Base-by-base conservation (phyloP, 2,329 filamentous ascomycete genomes). In the Diaporthe ampelina region DNA sequence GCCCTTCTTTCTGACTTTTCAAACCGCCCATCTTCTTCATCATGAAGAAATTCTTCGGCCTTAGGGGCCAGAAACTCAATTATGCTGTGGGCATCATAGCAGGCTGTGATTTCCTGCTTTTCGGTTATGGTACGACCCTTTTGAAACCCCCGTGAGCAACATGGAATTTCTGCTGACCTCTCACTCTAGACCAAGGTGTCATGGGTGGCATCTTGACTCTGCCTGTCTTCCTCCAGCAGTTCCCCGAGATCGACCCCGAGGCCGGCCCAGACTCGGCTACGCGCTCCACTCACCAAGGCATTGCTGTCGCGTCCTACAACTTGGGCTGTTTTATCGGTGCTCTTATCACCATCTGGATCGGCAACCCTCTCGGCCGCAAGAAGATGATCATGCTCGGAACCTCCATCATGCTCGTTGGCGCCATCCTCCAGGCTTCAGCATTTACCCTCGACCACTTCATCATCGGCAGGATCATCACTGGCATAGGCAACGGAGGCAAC, bases 171-270 rank as follows among this genome's bases (percentile, higher is more conserved):
- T 85, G 82, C 56, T 65, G 48, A 58, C 71, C 32, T 45, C 11
- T n/a, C 21, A 24, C 82, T 87, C 15, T 88, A 92, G 93, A 94
- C 81, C 92, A 94, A 82, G 91, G 93, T 80, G 92, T 94, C 13
- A 95, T 94, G 88, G 93, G 92, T 59, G 92, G 92, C 73, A 91
- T 96, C 76, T 85, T 96, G 73, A 94, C 93, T 4, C 88, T 95
- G 79, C 83, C 88, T 26, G 87, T 87, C 13, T 94, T 94, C 78
- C 84, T 91, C 2, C 78, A 81, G 2, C 82, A 84, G 21, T 91
- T 91, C 76, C 90, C 89, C 0, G 79, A 84, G 50, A 89, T 90
- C 76, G 87, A 91, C 78, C 85, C 88, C 6, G 80, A 84, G 17
- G 80, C 82, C 32, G 79, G 70, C 79, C 1, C 79, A 85, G 71